These are phyloP conservation scores for Blastocladiella emersonii DNA, from an alignment of 371 early-diverging fungal species.

Conservation along the genomic window DNA sequence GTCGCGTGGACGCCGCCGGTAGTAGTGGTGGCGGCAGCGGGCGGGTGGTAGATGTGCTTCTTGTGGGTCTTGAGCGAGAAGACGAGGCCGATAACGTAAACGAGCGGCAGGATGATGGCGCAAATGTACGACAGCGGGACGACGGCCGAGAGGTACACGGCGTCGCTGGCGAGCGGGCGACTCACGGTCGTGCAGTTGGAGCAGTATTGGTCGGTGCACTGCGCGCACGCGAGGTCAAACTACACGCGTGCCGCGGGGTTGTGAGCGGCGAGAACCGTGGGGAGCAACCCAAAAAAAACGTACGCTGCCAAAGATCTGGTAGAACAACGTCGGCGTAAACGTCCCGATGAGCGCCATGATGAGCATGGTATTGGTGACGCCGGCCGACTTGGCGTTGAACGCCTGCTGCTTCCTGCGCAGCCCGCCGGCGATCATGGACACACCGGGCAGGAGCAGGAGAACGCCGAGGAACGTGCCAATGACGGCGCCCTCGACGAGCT, in stretches of 20 bases:
- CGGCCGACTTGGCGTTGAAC: constrained; percentile 89
- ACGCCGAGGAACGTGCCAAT: constrained; percentile 84
- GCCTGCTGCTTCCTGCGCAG: constrained; percentile 74
- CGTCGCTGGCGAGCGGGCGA: neutral
- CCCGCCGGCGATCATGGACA: constrained; percentile 87
- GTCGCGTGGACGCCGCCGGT: neutral
- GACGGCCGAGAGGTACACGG: neutral
- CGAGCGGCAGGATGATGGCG: constrained; percentile 64
- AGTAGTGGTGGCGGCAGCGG: neutral
- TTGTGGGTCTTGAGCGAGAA: constrained; percentile 88
- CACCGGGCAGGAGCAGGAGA: constrained; percentile 78
- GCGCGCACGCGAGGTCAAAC: constrained; percentile 43
- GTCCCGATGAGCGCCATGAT: constrained; percentile 86
- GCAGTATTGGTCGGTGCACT: constrained; percentile 24
- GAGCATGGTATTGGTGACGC: constrained; percentile 86
- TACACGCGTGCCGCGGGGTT: constrained; percentile 8
- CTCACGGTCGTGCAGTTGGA: neutral
- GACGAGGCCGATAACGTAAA: constrained; percentile 82
- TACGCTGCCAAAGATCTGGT: constrained; percentile 66
- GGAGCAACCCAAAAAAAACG: neutral
- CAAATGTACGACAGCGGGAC: constrained; percentile 75
- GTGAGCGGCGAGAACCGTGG: neutral
- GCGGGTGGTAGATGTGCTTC: constrained; percentile 60
- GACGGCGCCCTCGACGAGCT: constrained; percentile 79
- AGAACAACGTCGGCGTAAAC: constrained; percentile 87